Base-by-base conservation (phyloP, 345 rosid species). In the Euclidium syriacum region DNA sequence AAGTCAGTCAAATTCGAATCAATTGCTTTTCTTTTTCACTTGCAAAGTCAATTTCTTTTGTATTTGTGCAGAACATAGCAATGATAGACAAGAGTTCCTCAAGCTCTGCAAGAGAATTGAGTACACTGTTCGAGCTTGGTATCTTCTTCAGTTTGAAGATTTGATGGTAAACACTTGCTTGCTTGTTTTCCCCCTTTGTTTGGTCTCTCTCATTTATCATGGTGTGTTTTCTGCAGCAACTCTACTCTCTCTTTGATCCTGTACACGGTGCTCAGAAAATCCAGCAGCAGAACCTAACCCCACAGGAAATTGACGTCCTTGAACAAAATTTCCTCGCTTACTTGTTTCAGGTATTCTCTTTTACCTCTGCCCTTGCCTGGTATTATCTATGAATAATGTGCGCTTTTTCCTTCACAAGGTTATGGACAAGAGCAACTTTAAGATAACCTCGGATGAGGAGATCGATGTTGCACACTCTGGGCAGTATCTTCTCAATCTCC, bases 51-150 rank as follows among this genome's bases (percentile, higher is more conserved):
- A 17, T 46, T 3, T 12, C 11, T 11, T 2, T 23, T 39, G 33
- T 29, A n/a, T 29, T 32, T 59, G 15, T 78, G 78, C 80, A 89
- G 98, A 86, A 60, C 89, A 79, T 58, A 63, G 80, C 62, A 34
- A 78, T 52, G 96, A 87, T 57, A 70, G 87, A 52, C 80, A 80
- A 16, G 98, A 89, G 80, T 92, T 89, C 76, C 71, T 86, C 22
- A 92, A 85, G 85, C 81, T 92, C 54, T 86, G 96, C 73, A 89
- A 87, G 86, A 79, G 96, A 77, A 84, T 83, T 18, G 96, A 92
- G 75, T 92, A 89, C 81, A 89, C 95, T 10, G 83, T 92, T 62
- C 87, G 96, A 69, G 98, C 98, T 46, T 92, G 98, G 98, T 92
- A 86, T 75, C 81, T 81, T 71, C 80, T 92, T 44, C 98, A 86